Evolutionary conservation across 2,329 filamentous ascomycete species (phyloP).

Genomic region (Byssochlamys sp.): DNA sequence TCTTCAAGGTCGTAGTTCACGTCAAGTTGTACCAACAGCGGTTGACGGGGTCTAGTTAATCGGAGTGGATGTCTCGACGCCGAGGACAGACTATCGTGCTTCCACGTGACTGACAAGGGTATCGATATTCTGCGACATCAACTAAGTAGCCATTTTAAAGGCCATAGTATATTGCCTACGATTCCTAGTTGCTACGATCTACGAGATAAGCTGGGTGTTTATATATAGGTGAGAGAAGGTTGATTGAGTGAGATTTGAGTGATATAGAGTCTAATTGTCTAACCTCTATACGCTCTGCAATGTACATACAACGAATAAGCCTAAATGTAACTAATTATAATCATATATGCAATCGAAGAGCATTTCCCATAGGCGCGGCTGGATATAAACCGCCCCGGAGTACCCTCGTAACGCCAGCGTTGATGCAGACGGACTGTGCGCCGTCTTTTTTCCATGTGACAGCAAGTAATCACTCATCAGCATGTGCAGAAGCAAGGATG

Average conservation of each 20-base stretch:
- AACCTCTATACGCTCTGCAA: not conserved
- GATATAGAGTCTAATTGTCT: not conserved
- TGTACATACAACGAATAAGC: not conserved
- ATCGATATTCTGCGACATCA: not conserved
- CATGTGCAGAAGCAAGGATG: slow-evolving; percentile 3
- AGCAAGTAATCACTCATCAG: slow-evolving; percentile 10
- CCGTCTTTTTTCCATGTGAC: slow-evolving; percentile 6
- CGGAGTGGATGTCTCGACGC: not conserved
- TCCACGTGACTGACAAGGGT: not conserved
- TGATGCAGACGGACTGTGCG: slow-evolving; percentile 19
- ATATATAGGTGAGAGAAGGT: not conserved
- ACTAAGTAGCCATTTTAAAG: not conserved
- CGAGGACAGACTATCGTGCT: not conserved
- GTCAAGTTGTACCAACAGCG: no score
- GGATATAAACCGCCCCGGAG: slow-evolving; percentile 1
- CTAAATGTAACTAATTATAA: not conserved
- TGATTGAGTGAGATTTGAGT: not conserved
- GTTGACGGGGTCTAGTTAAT: not conserved
- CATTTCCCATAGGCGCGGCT: slow-evolving; percentile 2
- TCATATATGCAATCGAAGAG: slow-evolving; percentile 8
- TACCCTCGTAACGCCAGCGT: slow-evolving; percentile 16
- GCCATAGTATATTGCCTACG: not conserved
- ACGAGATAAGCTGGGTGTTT: not conserved
- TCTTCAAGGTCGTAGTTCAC: no score
- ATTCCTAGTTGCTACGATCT: not conserved